These are phyloP conservation scores for Magnaporthiopsis incrustans DNA, from an alignment of 2,329 filamentous ascomycete species.

Conservation along the genomic window DNA sequence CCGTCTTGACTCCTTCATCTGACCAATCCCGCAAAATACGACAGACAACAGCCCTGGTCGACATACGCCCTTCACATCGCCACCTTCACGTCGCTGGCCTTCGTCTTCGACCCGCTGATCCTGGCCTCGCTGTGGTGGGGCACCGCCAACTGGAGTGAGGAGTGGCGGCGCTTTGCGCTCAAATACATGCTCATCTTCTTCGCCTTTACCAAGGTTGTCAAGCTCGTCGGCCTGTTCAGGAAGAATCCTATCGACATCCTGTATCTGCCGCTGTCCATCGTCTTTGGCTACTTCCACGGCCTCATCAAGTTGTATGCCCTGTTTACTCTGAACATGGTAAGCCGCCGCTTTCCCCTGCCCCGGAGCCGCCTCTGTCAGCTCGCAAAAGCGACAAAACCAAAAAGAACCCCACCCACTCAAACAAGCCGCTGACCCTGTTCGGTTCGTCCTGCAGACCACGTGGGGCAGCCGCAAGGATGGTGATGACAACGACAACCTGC, in stretches of 20 bases:
- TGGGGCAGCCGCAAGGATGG: conserved; percentile 93
- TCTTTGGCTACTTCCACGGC: conserved; percentile 91
- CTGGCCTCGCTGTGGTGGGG: conserved; percentile 63
- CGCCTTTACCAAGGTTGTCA: conserved; percentile 79
- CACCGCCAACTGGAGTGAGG: conserved; percentile 50
- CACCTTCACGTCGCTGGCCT: conserved; percentile 82
- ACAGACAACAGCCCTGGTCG: conserved; percentile 84
- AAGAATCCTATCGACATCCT: conserved; percentile 75
- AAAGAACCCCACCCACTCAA: conserved; percentile 6
- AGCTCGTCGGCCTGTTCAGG: conserved; percentile 78
- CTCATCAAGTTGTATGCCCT: conserved; percentile 86
- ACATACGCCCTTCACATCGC: conserved; percentile 89
- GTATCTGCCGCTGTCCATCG: conserved; percentile 73
- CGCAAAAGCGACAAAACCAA: too few species aligned
- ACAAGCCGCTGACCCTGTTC: neutral
- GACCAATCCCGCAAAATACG: conserved; percentile 8
- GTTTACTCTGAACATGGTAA: conserved; percentile 74
- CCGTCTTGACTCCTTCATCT: neutral
- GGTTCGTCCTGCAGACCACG: conserved; percentile 56
- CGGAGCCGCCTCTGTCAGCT: neutral
- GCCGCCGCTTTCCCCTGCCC: conserved; percentile 22
- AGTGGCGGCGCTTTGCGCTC: conserved; percentile 46
- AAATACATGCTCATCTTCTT: conserved; percentile 62
- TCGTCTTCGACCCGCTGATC: conserved; percentile 68
- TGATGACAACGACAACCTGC: conserved; percentile 61